Evolutionary conservation across 371 early-diverging fungal genomes (phyloP), one percentile per base, ranked within the genome.

Genomic region (Mortierella sp.): DNA sequence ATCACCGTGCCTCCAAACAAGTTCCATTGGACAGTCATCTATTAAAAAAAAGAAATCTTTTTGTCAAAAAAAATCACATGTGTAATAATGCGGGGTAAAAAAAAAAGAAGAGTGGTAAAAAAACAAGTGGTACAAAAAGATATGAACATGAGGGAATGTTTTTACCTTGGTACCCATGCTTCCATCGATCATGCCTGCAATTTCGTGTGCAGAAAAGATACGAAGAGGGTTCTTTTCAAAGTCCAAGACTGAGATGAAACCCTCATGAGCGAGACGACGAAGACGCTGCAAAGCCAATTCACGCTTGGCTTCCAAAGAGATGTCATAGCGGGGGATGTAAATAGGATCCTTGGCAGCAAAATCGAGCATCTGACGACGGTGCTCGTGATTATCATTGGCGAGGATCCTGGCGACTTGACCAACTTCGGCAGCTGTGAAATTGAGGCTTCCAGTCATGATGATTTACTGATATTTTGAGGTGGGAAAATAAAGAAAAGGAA

Each of bases 211-310:
- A 61, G 91, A 89, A 74, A 93, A 88, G 31, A 92, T 80, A 66
- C 92, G 92, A 45, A 92, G 85, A 2, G 94, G 93, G 75, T 93
- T 92, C 72, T 80, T 84, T 64, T 90, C 91, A 88, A 92, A 93
- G 79, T 93, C 93, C 65, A 85, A 79, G 45, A 93, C 89, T 15
- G 88, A 88, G 75, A 93, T 89, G 83, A 86, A 91, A 9, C 87
- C 86, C 53, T 75, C 76, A 43, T 89, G 85, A 13, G 87, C 89
- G 29, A 93, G 82, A 34, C 82, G 72, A 72, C 87, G 85, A 42
- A 93, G 86, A 45, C 92, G 79, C 76, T 91, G 88, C 19, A 90
- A 85, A 10, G 93, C 92, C 54, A 92, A 65, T 59, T 92, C 92
- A 34, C 93, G 86, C 73, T 91, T 87, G 43, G 85, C 84, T 19